Base-by-base conservation (phyloP, 768 basidiomycete genomes). In the Pleurotus cornucopiae region DNA sequence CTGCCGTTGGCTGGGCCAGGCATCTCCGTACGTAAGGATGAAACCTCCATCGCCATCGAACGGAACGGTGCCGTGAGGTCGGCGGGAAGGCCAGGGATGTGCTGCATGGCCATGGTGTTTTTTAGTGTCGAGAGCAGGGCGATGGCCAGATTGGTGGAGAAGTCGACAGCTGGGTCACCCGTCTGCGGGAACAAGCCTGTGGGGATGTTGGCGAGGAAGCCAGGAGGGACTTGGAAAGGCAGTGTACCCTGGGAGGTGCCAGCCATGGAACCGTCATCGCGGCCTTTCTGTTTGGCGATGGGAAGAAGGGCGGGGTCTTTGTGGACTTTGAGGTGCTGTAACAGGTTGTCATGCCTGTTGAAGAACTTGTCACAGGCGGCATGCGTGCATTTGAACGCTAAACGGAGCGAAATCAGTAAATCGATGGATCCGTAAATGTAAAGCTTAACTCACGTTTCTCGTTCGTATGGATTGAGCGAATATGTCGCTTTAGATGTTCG, bases 251-350 rank as follows among this genome's bases (percentile, higher is more conserved):
- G 12, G 55, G 34, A 16, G 13, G 25, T 11, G 54, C 49, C 13
- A 41, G 38, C 46, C 14, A 14, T 51, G 41, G 45, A 21, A 18
- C 44, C 54, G 9, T 14, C 43, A 40, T 23, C 38, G 25, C 43
- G 21, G 9, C 20, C 43, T n/a, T 55, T 55, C 18, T 45, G 54
- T 39, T 39, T 45, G 30, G 54, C 51, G 38, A 53, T 53, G 14
- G 51, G 54, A 16, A 45, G 37, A 5, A 45, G 54, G 14, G 62
- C 54, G 12, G 60, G 64, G 39, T 75, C 72, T 58, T 79, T 77
- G 69, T 90, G 88, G 14, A 89, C 85, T 62, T 85, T 84, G 66
- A 86, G 71, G 63, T 91, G 89, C 68, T 91, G 89, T 46, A 87
- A 76, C 34, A 91, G 79, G 67, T 91, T 91, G 65, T 91, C 89